phyloP scores from a whole-genome alignment of 2,329 filamentous ascomycete species.

The Dendrostoma leiphaemia region DNA sequence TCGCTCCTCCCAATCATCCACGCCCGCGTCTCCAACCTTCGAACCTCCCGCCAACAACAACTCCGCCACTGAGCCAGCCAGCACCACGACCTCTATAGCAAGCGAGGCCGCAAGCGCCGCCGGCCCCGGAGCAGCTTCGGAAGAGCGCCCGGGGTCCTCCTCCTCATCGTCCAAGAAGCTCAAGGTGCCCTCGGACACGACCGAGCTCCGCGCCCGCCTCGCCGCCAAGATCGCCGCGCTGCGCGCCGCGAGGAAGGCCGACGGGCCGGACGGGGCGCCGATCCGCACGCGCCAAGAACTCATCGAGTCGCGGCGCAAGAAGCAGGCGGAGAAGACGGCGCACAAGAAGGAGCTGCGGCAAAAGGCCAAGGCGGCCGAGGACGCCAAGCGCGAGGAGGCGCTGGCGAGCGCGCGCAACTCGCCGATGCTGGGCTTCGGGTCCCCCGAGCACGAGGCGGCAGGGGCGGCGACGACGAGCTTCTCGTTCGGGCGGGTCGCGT shows the following conservation, averaged over 20 bases:
- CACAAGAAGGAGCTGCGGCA: conserved; percentile 84
- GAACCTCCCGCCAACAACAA: conserved; percentile 46
- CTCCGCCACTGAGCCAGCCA: conserved; percentile 46
- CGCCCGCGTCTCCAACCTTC: conserved; percentile 59
- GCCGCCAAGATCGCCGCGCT: conserved; percentile 82
- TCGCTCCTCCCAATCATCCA: conserved; percentile 41
- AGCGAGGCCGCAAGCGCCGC: conserved; percentile 50
- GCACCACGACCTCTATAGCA: conserved; percentile 66
- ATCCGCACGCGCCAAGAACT: conserved; percentile 87
- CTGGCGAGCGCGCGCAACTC: conserved; percentile 60
- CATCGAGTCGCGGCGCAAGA: conserved; percentile 82
- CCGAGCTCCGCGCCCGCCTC: conserved; percentile 74
- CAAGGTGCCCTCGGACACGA: conserved; percentile 67
- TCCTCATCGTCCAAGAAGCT: conserved; percentile 64
- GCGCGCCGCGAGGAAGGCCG: conserved; percentile 82
- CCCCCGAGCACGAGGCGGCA: conserved; percentile 37
- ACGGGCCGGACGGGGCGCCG: conserved; percentile 76
- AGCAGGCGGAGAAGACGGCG: conserved; percentile 81
- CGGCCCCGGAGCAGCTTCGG: background rate
- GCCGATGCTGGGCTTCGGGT: conserved; percentile 46
- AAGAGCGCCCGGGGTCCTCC: too few relatives aligned
- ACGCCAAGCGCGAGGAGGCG: conserved; percentile 61
- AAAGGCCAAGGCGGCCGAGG: conserved; percentile 77
- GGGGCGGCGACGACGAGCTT: too few relatives aligned
- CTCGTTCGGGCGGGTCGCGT: conserved; percentile 87